Base-by-base conservation (phyloP, 2,329 filamentous ascomycete genomes). In the Endoconidiophora laricicola region DNA sequence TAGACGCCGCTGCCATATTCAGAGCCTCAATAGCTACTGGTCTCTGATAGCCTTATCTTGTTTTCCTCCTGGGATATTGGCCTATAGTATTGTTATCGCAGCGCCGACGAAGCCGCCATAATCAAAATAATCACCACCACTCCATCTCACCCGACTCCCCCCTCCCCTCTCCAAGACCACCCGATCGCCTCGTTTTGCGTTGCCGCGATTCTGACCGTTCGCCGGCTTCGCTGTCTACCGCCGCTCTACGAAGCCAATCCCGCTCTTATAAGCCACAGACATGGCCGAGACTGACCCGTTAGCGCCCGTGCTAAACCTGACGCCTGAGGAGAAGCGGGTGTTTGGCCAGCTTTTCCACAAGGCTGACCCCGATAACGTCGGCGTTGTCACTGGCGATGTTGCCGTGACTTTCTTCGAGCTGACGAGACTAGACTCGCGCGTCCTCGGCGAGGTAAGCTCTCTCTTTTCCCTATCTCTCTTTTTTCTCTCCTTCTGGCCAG, bases 401-500 rank as follows among this genome's bases (percentile, higher is more conserved):
- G 91, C 91, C 53, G 88, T 98, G 64, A 86, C 87, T 63, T 96
- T 98, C 71, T 98, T 98, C 62, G 88, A 96, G 66, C 91, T 91
- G 72, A 96, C 91, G 43, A 81, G 84, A 58, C 73, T 98, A 45
- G 79, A 90, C 54, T 86, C 88, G 49, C 79, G 85, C 55, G 74
- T 91, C 45, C 73, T 98, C 53, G 91, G 90, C 65, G 81, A 94
- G 77, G 85, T 90, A 67, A 58, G 78, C 70, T 38, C 18, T 23
- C 37, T 45, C 41, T 33, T 33, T 10, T 29, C 12, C 3, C 7
- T 10, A 1, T 33, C 9, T 10, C 26, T 10, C 37, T 45, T 45
- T 29, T 33, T 10, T 29, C 12, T 2, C 7, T 10, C 1, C 12
- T 33, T 10, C 26, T 10, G 20, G 20, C 16, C 10, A 29, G 26